Evolutionary conservation across 2,329 filamentous ascomycete genomes (phyloP).

Genomic region (Chlorencoelia australis): DNA sequence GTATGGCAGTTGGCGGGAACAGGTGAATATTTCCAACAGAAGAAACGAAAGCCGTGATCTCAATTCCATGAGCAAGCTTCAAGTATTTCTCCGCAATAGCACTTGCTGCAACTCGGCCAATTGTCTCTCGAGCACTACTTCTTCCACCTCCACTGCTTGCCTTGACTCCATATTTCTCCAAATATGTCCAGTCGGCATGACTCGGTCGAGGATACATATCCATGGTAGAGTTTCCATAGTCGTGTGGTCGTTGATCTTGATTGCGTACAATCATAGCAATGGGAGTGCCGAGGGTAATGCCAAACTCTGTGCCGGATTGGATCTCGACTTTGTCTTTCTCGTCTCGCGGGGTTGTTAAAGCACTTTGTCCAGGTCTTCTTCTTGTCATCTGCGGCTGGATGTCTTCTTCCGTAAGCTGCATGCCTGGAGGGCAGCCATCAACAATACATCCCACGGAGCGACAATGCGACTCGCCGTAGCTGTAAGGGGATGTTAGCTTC

Average conservation of each 20-base stretch:
- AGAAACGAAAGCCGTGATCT: conserved; percentile 85
- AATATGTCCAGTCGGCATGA: conserved; percentile 94
- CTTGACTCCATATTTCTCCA: conserved; percentile 94
- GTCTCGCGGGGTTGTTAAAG: conserved; percentile 83
- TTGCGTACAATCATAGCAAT: conserved; percentile 83
- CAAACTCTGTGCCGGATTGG: conserved; percentile 85
- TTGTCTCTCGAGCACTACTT: conserved; percentile 89
- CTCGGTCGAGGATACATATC: conserved; percentile 82
- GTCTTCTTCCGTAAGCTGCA: conserved; percentile 73
- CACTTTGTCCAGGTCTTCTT: conserved; percentile 77
- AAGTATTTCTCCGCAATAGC: conserved; percentile 93
- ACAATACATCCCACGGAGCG: conserved; percentile 90
- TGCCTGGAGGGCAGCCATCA: conserved; percentile 81
- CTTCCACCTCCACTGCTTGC: conserved; percentile 83
- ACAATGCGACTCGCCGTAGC: conserved; percentile 80
- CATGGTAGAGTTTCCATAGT: conserved; percentile 86
- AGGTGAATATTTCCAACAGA: conserved; percentile 74
- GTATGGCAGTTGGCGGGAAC: conserved; percentile 58
- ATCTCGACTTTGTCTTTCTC: conserved; percentile 90
- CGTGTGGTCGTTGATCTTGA: conserved; percentile 84
- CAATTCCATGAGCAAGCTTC: conserved; percentile 65
- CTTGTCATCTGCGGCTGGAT: conserved; percentile 94
- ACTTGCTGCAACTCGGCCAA: conserved; percentile 82
- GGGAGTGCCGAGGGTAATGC: conserved; percentile 80
- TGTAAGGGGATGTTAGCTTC: conserved; percentile 4